phyloP scores from a whole-genome alignment of 345 rosid species.

The Euphorbia pulcherrima region DNA sequence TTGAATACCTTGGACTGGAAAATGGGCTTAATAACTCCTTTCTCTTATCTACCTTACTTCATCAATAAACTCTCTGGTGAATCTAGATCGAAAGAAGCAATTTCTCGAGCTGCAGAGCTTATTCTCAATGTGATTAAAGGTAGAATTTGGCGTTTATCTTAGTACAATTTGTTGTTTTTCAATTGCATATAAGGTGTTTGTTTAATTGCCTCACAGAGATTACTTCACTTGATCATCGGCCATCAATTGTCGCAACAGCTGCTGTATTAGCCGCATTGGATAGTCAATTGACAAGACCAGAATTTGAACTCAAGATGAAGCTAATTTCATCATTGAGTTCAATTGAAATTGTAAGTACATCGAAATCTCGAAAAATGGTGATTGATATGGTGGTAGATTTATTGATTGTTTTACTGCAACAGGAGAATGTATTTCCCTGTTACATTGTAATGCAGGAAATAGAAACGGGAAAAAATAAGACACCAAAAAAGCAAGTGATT shows the following conservation, averaged over 20 bases:
- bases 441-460: conserved; percentile 53
- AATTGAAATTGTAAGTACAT: conserved; percentile 45
- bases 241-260: conserved; percentile 74
- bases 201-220: conserved; percentile 39
- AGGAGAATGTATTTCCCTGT: conserved; percentile 61
- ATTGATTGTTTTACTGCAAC: conserved; percentile 27
- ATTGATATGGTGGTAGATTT: not conserved
- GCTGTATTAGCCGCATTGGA: conserved; percentile 56
- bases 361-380: not conserved
- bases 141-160: conserved; percentile 14
- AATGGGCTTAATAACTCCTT: conserved; percentile 67
- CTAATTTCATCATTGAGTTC: conserved; percentile 46
- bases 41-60: conserved; percentile 60
- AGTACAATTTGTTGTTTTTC: not conserved
- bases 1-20: conserved; percentile 71
- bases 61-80: conserved; percentile 33
- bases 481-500: conserved; percentile 32
- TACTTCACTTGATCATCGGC: conserved; percentile 54
- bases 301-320: conserved; percentile 46
- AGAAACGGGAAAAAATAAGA: conserved; percentile 43
- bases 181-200: not conserved
- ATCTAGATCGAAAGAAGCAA: conserved; percentile 32
- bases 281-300: conserved; percentile 44
- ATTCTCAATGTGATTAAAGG: conserved; percentile 53
- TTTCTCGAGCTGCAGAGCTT: conserved; percentile 47